A percentile compares a stretch with the other conserved stretches of the same genome.
Conservation (phyloP, 352 stramenopile genomes). For the Pythium graminicola region DNA sequence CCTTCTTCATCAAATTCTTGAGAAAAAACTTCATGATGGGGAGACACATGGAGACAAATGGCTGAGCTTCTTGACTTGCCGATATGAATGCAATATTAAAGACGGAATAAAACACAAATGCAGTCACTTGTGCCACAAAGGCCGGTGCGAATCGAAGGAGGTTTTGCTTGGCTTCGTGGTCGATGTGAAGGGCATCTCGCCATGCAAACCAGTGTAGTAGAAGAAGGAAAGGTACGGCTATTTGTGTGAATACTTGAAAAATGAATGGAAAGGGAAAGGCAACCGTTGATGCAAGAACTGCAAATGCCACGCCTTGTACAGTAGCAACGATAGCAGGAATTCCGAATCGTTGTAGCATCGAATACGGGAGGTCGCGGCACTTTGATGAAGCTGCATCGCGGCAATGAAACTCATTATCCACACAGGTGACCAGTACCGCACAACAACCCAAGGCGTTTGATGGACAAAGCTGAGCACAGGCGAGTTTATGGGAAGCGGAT, state of each 20-base stretch:
- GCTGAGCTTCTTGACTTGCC: neutral
- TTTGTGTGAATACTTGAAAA: neutral
- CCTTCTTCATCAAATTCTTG: constrained; percentile 3
- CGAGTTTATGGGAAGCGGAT: neutral
- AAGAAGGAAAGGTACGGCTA: neutral
- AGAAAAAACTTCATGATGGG: constrained; percentile 11
- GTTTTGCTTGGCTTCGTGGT: neutral
- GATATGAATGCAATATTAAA: constrained; percentile 3
- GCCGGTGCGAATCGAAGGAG: neutral
- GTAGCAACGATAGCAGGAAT: neutral
- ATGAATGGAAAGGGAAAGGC: constrained; percentile 10
- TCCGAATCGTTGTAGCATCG: neutral
- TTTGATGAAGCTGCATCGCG: neutral
- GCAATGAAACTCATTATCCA: neutral
- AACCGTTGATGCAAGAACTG: neutral
- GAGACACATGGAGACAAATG: neutral
- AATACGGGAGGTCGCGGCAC: constrained; percentile 3
- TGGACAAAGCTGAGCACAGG: neutral
- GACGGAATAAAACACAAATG: neutral
- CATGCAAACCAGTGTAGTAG: neutral
- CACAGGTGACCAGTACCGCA: neutral
- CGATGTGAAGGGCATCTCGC: neutral
- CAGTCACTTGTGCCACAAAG: neutral
- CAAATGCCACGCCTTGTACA: neutral
- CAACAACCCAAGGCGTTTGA: neutral